Base-by-base conservation (phyloP, 345 rosid species). In the Theobroma cacao region DNA sequence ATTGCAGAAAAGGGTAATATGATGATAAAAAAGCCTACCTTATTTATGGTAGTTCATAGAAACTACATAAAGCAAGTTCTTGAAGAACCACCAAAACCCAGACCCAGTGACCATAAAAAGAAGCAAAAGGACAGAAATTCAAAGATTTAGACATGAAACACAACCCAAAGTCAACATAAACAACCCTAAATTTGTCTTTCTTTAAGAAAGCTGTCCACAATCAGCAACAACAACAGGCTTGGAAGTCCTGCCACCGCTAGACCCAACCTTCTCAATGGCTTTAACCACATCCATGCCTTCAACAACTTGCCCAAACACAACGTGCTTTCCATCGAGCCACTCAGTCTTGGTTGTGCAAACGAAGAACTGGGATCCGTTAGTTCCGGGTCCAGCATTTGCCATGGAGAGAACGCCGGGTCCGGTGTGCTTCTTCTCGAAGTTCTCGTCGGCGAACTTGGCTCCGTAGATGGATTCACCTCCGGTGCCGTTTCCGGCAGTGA, bases 391-490 rank as follows among this genome's bases (percentile, higher is more conserved):
- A 0, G 97, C 86, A 77, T 94, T 94, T 0, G 95, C 95, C 97
- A 94, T 94, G 17, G 98, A 92, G 13, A 94, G 77, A 26, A 92
- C 72, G 0, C 98, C 97, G 0, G 93, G 85, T 0, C 93, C 94
- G 0, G 90, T 91, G 80, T 94, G 98, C 89, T 92, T 92, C 91
- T 84, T 88, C 22, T 65, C 40, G 87, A 94, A 94, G 81, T 92
- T 85, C 90, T 94, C 98, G 28, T 94, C 97, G 0, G 84, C 87
- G 67, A 94, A 91, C 84, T 88, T 94, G 0, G 68, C 3, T 1
- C 97, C 96, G 67, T 94, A 94, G 84, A 94, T 92, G 0, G 98
- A 92, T 61, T 94, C 98, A 0, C 97, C 97, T 22, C 96, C 94
- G 7, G 91, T 91, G 2, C 97, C 98, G 72, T 94, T 90, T 9